phyloP scores from a whole-genome alignment of 768 basidiomycete genomes.

The Zangia roseola region DNA sequence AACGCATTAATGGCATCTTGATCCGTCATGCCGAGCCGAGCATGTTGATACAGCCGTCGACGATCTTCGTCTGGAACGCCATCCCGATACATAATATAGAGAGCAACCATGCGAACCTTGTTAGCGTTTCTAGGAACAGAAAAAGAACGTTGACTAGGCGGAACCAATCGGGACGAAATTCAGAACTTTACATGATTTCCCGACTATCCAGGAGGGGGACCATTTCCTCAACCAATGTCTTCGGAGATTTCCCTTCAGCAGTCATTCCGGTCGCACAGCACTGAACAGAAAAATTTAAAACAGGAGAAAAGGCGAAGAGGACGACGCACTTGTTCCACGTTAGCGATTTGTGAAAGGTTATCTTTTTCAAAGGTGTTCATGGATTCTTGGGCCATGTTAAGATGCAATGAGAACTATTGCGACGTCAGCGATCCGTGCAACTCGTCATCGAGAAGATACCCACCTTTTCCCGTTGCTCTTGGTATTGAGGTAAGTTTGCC shows the following conservation, averaged over 20 bases:
- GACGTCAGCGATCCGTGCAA: neutral
- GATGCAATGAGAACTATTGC: slow-evolving; percentile 86
- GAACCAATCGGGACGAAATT: neutral
- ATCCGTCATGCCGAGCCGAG: slow-evolving; percentile 79
- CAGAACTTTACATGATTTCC: slow-evolving; percentile 66
- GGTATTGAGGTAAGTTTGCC: slow-evolving; percentile 89
- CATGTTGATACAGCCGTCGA: slow-evolving; percentile 92
- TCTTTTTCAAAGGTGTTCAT: slow-evolving; percentile 91
- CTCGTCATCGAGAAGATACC: slow-evolving; percentile 4
- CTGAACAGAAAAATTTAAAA: slow-evolving; percentile 40
- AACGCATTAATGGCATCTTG: slow-evolving; percentile 94
- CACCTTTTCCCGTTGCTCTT: slow-evolving; percentile 94
- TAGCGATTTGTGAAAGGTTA: slow-evolving; percentile 77
- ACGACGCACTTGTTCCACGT: slow-evolving; percentile 78
- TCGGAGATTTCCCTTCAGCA: slow-evolving; percentile 91
- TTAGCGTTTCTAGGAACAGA: slow-evolving; percentile 62
- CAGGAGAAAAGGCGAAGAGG: neutral
- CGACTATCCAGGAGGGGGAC: slow-evolving; percentile 90
- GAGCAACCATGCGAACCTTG: slow-evolving; percentile 94
- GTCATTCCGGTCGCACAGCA: slow-evolving; percentile 93
- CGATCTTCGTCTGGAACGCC: slow-evolving; percentile 99
- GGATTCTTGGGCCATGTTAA: slow-evolving; percentile 97
- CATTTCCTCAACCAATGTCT: slow-evolving; percentile 96
- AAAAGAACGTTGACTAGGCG: neutral
- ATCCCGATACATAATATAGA: slow-evolving; percentile 93